Conservation (phyloP, 2,329 filamentous ascomycete genomes). For the Pseudogymnoascus sp. region DNA sequence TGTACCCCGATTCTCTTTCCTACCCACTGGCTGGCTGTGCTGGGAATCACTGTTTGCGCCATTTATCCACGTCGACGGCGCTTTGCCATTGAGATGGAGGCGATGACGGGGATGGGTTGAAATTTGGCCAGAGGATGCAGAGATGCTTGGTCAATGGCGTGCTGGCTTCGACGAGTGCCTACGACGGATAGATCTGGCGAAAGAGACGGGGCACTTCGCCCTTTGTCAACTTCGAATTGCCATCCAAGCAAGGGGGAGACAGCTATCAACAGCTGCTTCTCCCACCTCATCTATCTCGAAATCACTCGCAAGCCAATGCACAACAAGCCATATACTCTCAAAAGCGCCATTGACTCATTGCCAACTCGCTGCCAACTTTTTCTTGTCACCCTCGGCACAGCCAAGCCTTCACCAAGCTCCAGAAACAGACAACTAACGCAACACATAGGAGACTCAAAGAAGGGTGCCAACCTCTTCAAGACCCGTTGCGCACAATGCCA, state of each 20-base stretch:
- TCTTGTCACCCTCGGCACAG: not conserved
- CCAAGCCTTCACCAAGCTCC: not conserved
- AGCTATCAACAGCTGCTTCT: not conserved
- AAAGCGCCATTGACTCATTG: not conserved
- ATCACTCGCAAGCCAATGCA: not conserved
- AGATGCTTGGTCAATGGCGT: not conserved
- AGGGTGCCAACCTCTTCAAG: constrained; percentile 99
- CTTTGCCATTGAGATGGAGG: constrained; percentile 7
- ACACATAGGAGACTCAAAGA: constrained; percentile 72
- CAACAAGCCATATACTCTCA: not conserved
- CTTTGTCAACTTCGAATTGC: not conserved
- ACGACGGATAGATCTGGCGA: not conserved
- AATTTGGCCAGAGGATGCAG: not conserved
- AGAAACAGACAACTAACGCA: not conserved
- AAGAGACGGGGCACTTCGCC: not conserved
- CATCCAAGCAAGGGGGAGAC: not conserved
- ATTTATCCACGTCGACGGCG: constrained; percentile 9
- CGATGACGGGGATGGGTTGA: not conserved
- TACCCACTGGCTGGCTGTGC: not conserved
- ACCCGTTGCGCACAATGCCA: constrained; percentile 98
- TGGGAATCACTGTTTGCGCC: constrained; percentile 16
- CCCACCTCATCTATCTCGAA: not conserved
- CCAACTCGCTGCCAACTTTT: not conserved
- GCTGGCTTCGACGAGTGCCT: not conserved
- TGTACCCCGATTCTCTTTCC: constrained; percentile 16